Evolutionary conservation across 345 rosid species (phyloP), one percentile per base, ranked within the genome.

Genomic region (Stellera chamaejasme): DNA sequence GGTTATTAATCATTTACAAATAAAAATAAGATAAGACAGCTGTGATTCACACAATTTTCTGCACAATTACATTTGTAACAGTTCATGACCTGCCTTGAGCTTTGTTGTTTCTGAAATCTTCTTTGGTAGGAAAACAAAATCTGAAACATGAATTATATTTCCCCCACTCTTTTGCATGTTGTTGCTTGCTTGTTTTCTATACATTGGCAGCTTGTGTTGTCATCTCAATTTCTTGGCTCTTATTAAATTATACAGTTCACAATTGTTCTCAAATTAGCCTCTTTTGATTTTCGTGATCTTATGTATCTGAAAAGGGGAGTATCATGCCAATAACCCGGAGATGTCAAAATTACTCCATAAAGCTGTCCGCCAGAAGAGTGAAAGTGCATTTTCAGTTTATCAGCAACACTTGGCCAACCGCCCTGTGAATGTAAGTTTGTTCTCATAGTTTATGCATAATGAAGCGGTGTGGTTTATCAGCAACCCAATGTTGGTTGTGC

Each of bases 291-390:
- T 52, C 3, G 50, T 52, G 52, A 27, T 54, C 54, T 52, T 28
- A 5, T 52, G 52, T 11, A 32, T 57, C 14, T 11, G 32, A 23
- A 54, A 45, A 92, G 99, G 99, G 42, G 99, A 93, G 75, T 89
- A 93, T 75, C 99, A 93, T 73, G 96, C 89, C 63, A 93, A 93
- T 82, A 93, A 93, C 68, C 97, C 99, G 48, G 97, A 93, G 75
- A 93, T 93, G 99, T 82, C 96, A 52, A 93, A 93, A 59, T 75
- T 93, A 79, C 94, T 93, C 8, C 99, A 93, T 62, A 93, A 93
- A 74, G 99, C 97, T 66, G 91, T 93, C 63, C 99, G 99, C 25
- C 88, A 93, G 64, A 93, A 93, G 84, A 93, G 91, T 52, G 91
- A 81, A 72, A 89, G 80, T 75, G 91, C 97, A 13, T 93, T 68